phyloP scores from a whole-genome alignment of 2,329 filamentous ascomycete species.

The Cordyceps tenuipes region DNA sequence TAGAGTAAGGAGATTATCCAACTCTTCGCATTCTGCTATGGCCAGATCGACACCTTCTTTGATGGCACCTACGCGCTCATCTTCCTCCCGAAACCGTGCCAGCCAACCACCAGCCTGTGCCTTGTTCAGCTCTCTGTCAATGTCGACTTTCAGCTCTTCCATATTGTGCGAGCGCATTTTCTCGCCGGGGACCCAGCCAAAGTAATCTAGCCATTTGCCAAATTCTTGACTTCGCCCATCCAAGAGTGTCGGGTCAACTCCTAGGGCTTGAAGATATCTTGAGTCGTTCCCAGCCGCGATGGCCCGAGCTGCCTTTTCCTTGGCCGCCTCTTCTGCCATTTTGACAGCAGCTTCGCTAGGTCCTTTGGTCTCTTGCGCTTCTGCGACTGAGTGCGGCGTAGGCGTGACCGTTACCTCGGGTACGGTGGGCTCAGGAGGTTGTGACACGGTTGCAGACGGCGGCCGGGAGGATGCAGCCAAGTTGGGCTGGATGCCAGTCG shows the following conservation, averaged over 20 bases:
- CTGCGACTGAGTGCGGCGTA: slow-evolving; percentile 19
- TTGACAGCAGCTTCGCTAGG: slow-evolving; percentile 20
- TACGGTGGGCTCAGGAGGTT: slow-evolving; percentile 28
- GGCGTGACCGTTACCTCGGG: slow-evolving; percentile 51
- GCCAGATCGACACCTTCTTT: slow-evolving; percentile 78
- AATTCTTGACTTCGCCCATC: slow-evolving; percentile 73
- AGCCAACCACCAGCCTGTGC: slow-evolving; percentile 92
- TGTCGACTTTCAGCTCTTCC: slow-evolving; percentile 71
- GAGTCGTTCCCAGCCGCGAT: slow-evolving; percentile 64
- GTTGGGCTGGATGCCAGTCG: slow-evolving; percentile 16
- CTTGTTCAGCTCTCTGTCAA: slow-evolving; percentile 80
- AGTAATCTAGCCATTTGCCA: slow-evolving; percentile 72
- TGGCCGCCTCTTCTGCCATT: slow-evolving; percentile 21
- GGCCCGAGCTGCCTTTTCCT: slow-evolving; percentile 50
- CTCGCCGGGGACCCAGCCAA: slow-evolving; percentile 76
- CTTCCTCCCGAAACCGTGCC: slow-evolving; percentile 73
- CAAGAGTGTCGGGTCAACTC: slow-evolving; percentile 68
- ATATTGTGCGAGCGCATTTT: slow-evolving; percentile 67
- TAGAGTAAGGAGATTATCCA: slow-evolving; percentile 86
- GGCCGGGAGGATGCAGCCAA: slow-evolving; percentile 3
- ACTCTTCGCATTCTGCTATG: slow-evolving; percentile 91
- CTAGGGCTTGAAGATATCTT: slow-evolving; percentile 69
- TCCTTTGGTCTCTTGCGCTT: slow-evolving; percentile 30
- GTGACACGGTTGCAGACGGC: not conserved
- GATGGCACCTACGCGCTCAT: slow-evolving; percentile 81